Base-by-base conservation (phyloP, 2,329 filamentous ascomycete genomes). In the Paracoccidioides lutzii region DNA sequence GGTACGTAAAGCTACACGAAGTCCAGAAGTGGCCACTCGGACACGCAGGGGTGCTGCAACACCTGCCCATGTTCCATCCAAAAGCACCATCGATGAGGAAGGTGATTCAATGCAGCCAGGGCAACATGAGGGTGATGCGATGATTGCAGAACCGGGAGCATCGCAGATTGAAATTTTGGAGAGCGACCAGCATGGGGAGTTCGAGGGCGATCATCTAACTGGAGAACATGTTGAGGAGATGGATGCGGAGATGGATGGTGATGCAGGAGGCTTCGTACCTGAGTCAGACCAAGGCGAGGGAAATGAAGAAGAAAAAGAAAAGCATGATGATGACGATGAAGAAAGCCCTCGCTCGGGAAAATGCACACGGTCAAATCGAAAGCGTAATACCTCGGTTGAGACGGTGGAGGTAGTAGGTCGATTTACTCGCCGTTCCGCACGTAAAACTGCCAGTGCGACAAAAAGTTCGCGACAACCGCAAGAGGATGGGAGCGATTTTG, bases 401-500 rank as follows among this genome's bases (percentile, higher is more conserved):
- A 65, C 62, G 42, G 67, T 69, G 37, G 66, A 66, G 37, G 66
- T 67, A 42, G 64, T 68, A 45, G 63, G 58, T 30, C 61, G 64
- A 50, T 58, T 66, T 35, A 67, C 62, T 57, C 68, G 69, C 57
- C 72, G 70, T 44, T 72, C 70, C 48, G 66, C 67, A 56, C 69
- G 67, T 50, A 73, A 72, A 57, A 72, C 67, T 59, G 68, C 66
- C 41, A 67, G 22, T 22, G 22, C 22, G 22, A 22, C 65, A 55
- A 70, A 65, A 63, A 74, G 62, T 62, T 73, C 70, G 37, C 73
- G 76, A 52, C 71, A 78, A 66, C 61, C 61, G 53, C 58, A 69
- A 52, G 77, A 81, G 51, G 80, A 82, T 53, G 81, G 78, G 61
- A 83, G 81, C 61, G 81, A 84, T 61, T 84, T 84, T 59, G 80